Base-by-base conservation (phyloP, 371 early-diverging fungal genomes). In the Lichtheimia ornata region DNA sequence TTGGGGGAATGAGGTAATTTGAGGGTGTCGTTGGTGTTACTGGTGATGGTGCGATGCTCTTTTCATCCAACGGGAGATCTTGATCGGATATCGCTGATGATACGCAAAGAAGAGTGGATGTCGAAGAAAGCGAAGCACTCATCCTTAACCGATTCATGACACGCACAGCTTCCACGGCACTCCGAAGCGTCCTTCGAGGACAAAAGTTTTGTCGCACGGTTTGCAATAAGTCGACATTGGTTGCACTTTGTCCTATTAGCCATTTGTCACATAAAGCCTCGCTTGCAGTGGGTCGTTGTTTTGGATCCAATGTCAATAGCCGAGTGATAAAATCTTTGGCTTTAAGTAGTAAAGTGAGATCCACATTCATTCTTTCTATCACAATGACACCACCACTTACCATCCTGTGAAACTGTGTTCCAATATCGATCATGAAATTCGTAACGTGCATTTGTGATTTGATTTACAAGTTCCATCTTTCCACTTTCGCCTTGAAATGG, bases 301-400 rank as follows among this genome's bases (percentile, higher is more conserved):
- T 56, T 0, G 91, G 89, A 71, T 93, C 87, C 28, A 92, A 75
- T n/a, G 84, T 73, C 40, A 97, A 79, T 12, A 91, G 72, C 51
- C 76, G 76, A 20, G 88, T 82, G 68, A 97, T 94, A 64, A 97
- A 95, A 69, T 94, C 92, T 71, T 94, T 95, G 58, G 96, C 96
- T 91, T 52, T 14, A 4, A 50, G 53, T 2, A 11, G 14, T 0
- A 49, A 3, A 15, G 12, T 35, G 35, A 35, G 11, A 35, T 35
- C 0, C 0, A 35, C 35, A 35, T 35, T 35, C 35, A 9, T 30
- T 56, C n/a, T n/a, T 3, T 11, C 27, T 24, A 53, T 45, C 7
- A 40, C 30, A 12, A 20, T 30, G 14, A 14, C 18, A 28, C 17
- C 51, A 20, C 60, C 2, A 58, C 27, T 52, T 71, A 81, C 85